Conservation (phyloP, 2,329 filamentous ascomycete species). For the Fusarium udum region DNA sequence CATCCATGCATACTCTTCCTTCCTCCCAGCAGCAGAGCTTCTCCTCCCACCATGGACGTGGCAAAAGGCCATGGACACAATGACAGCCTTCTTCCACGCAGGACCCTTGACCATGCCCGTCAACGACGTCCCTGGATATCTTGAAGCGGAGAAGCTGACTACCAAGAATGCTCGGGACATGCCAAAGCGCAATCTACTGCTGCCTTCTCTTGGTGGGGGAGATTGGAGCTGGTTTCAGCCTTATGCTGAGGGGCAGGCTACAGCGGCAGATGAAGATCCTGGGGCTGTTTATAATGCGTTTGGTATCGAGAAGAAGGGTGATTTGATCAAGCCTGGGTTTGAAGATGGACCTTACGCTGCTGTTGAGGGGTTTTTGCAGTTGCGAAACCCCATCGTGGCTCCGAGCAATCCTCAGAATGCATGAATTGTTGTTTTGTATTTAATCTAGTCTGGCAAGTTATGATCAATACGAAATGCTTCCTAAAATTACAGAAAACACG, state of each 20-base stretch:
- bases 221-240: constrained; percentile 50
- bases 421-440: accelerated
- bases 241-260: constrained; percentile 21
- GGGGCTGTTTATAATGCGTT: neutral
- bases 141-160: neutral
- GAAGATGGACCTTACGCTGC: constrained; percentile 16
- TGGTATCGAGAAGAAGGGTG: neutral
- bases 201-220: constrained; percentile 34
- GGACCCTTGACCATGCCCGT: constrained; percentile 47
- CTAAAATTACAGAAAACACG: accelerated
- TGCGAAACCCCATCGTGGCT: neutral
- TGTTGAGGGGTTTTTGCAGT: constrained; percentile 18
- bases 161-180: neutral
- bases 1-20: constrained; percentile 47
- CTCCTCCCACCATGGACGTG: constrained; percentile 50
- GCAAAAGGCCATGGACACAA: constrained; percentile 49
- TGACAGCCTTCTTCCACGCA: constrained; percentile 53
- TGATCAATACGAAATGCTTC: neutral
- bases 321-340: neutral
- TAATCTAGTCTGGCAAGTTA: neutral
- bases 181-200: neutral
- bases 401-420: neutral
- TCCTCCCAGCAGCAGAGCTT: constrained; percentile 46
- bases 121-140: constrained; percentile 25
- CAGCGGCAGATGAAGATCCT: neutral